Evolutionary conservation across 2,329 filamentous ascomycete species (phyloP).

Genomic region (Graphilbum ipis-grandicollis): DNA sequence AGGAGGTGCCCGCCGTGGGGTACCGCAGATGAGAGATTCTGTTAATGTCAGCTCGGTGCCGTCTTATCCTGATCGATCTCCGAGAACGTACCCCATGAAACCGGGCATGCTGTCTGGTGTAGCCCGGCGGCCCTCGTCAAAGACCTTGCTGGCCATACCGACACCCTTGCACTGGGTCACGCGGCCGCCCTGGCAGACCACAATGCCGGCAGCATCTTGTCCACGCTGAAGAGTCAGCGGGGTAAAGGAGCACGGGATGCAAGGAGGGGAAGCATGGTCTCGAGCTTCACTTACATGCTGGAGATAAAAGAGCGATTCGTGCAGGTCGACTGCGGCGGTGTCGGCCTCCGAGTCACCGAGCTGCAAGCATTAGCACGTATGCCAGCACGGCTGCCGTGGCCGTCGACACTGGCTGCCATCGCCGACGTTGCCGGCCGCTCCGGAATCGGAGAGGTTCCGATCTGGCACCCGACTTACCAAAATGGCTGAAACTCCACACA

Average conservation of each 20-base stretch:
- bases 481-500: slow-evolving; percentile 7
- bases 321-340: slow-evolving; percentile 45
- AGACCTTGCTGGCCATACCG: slow-evolving; percentile 59
- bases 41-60: neutral
- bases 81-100: slow-evolving; percentile 60
- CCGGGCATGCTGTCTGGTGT: slow-evolving; percentile 49
- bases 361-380: slow-evolving; percentile 1
- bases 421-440: no score
- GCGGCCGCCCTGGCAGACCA: slow-evolving; percentile 57
- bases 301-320: slow-evolving; percentile 55
- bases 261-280: no score
- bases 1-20: slow-evolving; percentile 70
- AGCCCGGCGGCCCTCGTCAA: slow-evolving; percentile 60
- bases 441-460: no score
- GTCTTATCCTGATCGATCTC: no score
- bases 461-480: slow-evolving; percentile 1
- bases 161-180: slow-evolving; percentile 85
- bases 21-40: slow-evolving; percentile 71
- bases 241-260: neutral
- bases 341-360: slow-evolving; percentile 31
- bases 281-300: slow-evolving; percentile 28
- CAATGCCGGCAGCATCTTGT: slow-evolving; percentile 79
- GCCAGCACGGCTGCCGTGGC: no score
- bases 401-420: no score
- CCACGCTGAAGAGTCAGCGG: slow-evolving; percentile 30